These are phyloP conservation scores for Starmerella vaccinii DNA, from an alignment of 805 yeast genomes.

Conservation along the genomic window DNA sequence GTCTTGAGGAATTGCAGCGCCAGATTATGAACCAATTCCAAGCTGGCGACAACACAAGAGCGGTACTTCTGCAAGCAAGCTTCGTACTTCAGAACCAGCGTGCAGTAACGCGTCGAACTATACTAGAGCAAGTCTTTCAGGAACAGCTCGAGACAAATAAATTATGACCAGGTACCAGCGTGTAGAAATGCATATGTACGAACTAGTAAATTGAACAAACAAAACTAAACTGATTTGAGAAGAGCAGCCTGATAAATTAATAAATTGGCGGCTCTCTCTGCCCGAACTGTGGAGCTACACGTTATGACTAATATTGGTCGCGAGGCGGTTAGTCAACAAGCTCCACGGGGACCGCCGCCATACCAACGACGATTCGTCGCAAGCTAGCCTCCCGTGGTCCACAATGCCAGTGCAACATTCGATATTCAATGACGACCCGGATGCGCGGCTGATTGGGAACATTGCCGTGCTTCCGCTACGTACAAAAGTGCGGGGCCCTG, in stretches of 20 bases:
- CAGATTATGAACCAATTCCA: neutral
- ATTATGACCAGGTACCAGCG: neutral
- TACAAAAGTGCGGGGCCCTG: conserved; percentile 82
- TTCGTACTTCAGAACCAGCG: neutral
- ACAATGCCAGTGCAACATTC: conserved; percentile 29
- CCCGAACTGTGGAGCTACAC: neutral
- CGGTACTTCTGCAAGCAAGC: neutral
- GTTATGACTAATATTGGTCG: neutral
- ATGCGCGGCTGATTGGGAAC: conserved; percentile 52
- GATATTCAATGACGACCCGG: conserved; percentile 24
- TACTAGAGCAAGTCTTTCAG: conserved; percentile 8
- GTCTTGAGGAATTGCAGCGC: neutral
- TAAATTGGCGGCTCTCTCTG: no score
- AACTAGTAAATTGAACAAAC: neutral
- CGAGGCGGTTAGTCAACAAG: neutral
- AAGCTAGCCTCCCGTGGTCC: neutral
- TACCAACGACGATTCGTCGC: neutral
- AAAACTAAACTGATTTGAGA: no score
- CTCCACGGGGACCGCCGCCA: no score
- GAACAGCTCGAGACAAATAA: conserved; percentile 1
- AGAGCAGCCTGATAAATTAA: no score
- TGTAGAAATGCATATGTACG: no score
- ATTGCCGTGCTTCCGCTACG: conserved; percentile 75
- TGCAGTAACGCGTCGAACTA: conserved; percentile 7
- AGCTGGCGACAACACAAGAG: neutral